phyloP scores from a whole-genome alignment of 495 filamentous ascomycete species.

The Aspergillus panamensis region DNA sequence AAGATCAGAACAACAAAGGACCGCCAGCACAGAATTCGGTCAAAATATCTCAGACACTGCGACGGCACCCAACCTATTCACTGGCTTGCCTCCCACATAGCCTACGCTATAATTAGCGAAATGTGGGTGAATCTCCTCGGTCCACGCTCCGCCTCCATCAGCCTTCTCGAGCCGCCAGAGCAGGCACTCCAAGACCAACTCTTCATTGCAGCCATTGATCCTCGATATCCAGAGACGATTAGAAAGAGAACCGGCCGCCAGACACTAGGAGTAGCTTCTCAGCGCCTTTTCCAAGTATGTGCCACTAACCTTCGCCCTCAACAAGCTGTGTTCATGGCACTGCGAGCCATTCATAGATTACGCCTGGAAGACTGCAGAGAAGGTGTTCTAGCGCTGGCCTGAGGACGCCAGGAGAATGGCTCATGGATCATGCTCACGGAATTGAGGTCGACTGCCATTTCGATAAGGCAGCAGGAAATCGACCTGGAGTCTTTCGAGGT shows the following conservation, averaged over 20 bases:
- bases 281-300: slow-evolving; percentile 12
- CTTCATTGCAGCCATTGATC: slow-evolving; percentile 10
- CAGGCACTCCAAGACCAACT: slow-evolving; percentile 5
- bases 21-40: slow-evolving; percentile 9
- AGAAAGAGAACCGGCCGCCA: slow-evolving; percentile 3
- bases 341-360: background rate
- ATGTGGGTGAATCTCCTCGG: slow-evolving; percentile 16
- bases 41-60: slow-evolving; percentile 11
- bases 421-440: slow-evolving; percentile 11
- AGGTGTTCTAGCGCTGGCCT: slow-evolving; percentile 10
- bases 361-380: slow-evolving; percentile 14
- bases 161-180: background rate
- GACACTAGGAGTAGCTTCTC: slow-evolving; percentile 13
- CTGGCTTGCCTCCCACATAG: slow-evolving; percentile 14
- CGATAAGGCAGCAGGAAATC: background rate
- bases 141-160: background rate
- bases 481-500: background rate
- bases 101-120: slow-evolving; percentile 11
- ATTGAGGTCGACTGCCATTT: background rate
- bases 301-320: slow-evolving; percentile 9
- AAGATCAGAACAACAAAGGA: background rate
- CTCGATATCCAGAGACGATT: slow-evolving; percentile 10
- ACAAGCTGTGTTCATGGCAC: slow-evolving; percentile 6
- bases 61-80: slow-evolving; percentile 11
- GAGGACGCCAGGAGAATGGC: slow-evolving; percentile 8